phyloP scores from a whole-genome alignment of 2,329 filamentous ascomycete species.

The Colletotrichum tofieldiae region DNA sequence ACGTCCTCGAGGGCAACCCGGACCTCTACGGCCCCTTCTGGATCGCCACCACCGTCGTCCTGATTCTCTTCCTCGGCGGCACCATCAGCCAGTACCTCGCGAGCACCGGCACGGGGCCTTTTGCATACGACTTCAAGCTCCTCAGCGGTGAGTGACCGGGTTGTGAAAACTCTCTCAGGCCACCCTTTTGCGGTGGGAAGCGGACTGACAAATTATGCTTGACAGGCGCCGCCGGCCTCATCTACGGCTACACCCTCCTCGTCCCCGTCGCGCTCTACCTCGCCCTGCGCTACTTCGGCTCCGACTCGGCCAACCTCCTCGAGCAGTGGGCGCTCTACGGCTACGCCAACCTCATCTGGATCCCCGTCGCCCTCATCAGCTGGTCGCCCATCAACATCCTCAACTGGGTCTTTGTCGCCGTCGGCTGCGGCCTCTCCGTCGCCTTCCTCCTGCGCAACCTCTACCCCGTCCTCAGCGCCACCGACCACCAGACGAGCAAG shows the following conservation, averaged over 20 bases:
- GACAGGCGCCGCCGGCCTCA: constrained; percentile 85
- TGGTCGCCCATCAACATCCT: constrained; percentile 90
- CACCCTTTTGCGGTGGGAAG: background rate
- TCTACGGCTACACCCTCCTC: constrained; percentile 95
- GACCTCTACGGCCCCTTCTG: constrained; percentile 98
- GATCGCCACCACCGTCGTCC: constrained; percentile 97
- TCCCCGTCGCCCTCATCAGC: constrained; percentile 91
- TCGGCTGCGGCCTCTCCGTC: constrained; percentile 88
- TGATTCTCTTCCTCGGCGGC: constrained; percentile 95
- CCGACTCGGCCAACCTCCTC: constrained; percentile 91
- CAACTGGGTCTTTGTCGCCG: constrained; percentile 93
- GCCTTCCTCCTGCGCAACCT: constrained; percentile 89
- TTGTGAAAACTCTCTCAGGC: constrained; percentile 16
- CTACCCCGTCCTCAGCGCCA: constrained; percentile 92
- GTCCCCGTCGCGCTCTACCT: constrained; percentile 90
- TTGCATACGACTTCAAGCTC: constrained; percentile 92
- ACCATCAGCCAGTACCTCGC: constrained; percentile 94
- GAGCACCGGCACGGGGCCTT: constrained; percentile 77
- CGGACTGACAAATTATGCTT: constrained; percentile 17
- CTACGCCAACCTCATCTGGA: constrained; percentile 97
- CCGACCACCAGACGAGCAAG: constrained; percentile 93
- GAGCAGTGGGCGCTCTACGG: constrained; percentile 98
- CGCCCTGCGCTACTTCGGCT: constrained; percentile 94
- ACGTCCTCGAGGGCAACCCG: constrained; percentile 96
- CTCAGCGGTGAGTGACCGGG: constrained; percentile 76